phyloP scores from a whole-genome alignment of 371 early-diverging fungal genomes.

The Syncephalis plumigaleata region DNA sequence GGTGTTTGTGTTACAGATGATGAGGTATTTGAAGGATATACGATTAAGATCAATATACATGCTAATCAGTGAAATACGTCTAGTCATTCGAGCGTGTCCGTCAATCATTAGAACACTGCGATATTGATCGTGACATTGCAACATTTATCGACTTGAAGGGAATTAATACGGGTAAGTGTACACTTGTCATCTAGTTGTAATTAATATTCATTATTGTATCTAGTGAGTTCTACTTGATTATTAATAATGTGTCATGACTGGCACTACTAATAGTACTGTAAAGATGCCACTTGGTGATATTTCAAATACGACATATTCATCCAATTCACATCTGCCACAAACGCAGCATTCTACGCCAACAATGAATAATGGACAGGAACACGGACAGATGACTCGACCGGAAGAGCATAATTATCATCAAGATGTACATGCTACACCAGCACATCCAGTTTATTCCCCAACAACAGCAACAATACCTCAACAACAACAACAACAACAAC shows the following conservation, averaged over 20 bases:
- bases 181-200: too few species aligned
- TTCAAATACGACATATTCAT: too few species aligned
- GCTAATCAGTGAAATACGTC: background rate
- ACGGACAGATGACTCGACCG: too few species aligned
- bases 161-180: too few species aligned
- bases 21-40: slow-evolving; percentile 23
- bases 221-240: too few species aligned
- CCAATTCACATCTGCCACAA: too few species aligned
- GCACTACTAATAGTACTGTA: background rate
- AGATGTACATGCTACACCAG: background rate
- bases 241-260: too few species aligned
- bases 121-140: slow-evolving; percentile 21
- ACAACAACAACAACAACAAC: background rate
- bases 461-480: background rate
- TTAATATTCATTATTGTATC: too few species aligned
- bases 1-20: slow-evolving; percentile 69
- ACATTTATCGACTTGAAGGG: slow-evolving; percentile 13
- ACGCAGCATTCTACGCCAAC: too few species aligned
- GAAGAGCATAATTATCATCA: too few species aligned
- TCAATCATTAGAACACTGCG: slow-evolving; percentile 22
- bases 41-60: background rate
- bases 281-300: background rate
- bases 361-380: too few species aligned
- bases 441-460: too few species aligned
- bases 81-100: slow-evolving; percentile 27